These are phyloP conservation scores for Sordaria brevicollis DNA, from an alignment of 495 filamentous ascomycete genomes.

Conservation along the genomic window DNA sequence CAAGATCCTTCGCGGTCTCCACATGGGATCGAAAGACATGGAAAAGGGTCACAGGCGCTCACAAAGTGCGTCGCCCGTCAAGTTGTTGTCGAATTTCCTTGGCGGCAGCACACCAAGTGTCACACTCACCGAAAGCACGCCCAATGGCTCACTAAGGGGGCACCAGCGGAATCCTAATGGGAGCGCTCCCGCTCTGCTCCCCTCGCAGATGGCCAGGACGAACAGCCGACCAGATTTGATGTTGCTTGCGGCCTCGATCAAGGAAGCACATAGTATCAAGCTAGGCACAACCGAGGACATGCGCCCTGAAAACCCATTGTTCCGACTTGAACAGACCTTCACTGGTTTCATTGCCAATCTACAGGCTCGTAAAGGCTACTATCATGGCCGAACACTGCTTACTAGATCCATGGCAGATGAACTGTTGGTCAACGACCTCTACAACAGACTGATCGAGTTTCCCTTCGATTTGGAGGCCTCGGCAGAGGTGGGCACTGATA, in stretches of 20 bases:
- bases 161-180: conserved; percentile 27
- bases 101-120: conserved; percentile 30
- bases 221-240: conserved; percentile 35
- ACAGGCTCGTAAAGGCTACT: conserved; percentile 73
- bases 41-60: conserved; percentile 44
- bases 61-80: conserved; percentile 71
- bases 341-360: conserved; percentile 73
- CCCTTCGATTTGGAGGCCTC: conserved; percentile 63
- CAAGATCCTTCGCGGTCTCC: conserved; percentile 64
- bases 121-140: background rate
- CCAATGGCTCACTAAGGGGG: conserved; percentile 15
- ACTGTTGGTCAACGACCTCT: conserved; percentile 77
- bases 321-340: conserved; percentile 76
- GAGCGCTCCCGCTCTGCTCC: conserved; percentile 19
- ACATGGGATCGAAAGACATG: conserved; percentile 43
- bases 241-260: conserved; percentile 34
- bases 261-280: conserved; percentile 39
- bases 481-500: conserved; percentile 69
- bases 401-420: conserved; percentile 64
- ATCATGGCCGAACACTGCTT: conserved; percentile 65
- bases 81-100: conserved; percentile 77
- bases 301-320: conserved; percentile 44
- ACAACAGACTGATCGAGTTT: conserved; percentile 76
- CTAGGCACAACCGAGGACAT: conserved; percentile 30
- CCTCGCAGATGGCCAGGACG: conserved; percentile 22